These are phyloP conservation scores for Daldinia decipiens DNA, from an alignment of 495 filamentous ascomycete genomes.

Conservation along the genomic window DNA sequence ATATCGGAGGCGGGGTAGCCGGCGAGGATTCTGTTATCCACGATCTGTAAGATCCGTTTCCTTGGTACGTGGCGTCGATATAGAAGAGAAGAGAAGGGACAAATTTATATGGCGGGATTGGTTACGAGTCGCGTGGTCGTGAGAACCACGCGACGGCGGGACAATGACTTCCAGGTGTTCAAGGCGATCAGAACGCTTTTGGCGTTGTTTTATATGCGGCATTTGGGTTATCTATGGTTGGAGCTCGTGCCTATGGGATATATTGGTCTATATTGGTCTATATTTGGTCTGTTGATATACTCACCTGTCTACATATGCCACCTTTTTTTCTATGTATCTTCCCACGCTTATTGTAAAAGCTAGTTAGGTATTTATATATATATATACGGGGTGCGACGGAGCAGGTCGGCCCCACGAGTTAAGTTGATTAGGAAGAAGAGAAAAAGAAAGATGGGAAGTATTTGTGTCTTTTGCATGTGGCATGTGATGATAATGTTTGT, in stretches of 20 bases:
- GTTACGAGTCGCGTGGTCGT: conserved; percentile 16
- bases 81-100: conserved; percentile 27
- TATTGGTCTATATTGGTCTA: background rate
- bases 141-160: conserved; percentile 16
- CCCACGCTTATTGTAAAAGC: conserved; percentile 22
- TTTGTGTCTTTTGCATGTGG: background rate
- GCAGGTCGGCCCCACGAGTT: background rate
- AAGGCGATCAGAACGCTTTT: conserved; percentile 15
- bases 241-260: conserved; percentile 4
- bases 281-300: conserved; percentile 5
- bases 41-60: conserved; percentile 15
- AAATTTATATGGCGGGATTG: conserved; percentile 19
- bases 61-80: conserved; percentile 35
- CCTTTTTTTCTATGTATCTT: conserved; percentile 34
- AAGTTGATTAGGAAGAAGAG: conserved; percentile 13
- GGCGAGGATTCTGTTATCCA: background rate
- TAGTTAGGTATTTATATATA: conserved; percentile 21
- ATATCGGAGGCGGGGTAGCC: background rate
- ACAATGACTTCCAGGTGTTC: conserved; percentile 33
- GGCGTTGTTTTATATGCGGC: conserved; percentile 13
- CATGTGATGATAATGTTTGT: background rate
- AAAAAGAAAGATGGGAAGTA: conserved; percentile 5
- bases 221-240: conserved; percentile 17
- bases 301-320: conserved; percentile 16
- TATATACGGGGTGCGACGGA: conserved; percentile 3